Evolutionary conservation across 176 grass and related monocot genomes (phyloP).

Genomic region (Zea mays): Zm-B73-REFERENCE-NAM-5.0 NC_050101.1:157505001-157505500

Average conservation of each 20-base stretch:
- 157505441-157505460: constrained; percentile 54
- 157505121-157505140: constrained; percentile 69
- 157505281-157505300: constrained; percentile 54
- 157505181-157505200: constrained; percentile 55
- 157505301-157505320: constrained; percentile 70
- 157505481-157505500: constrained; percentile 67
- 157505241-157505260: constrained; percentile 95
- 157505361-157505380: constrained; percentile 67
- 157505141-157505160: constrained; percentile 52
- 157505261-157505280: constrained; percentile 86
- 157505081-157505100: constrained; percentile 54
- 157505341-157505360: constrained; percentile 56
- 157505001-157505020: constrained; percentile 67
- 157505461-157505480: constrained; percentile 53
- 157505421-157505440: constrained; percentile 63
- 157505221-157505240: constrained; percentile 43
- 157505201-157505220: constrained; percentile 44
- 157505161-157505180: constrained; percentile 51
- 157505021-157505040: constrained; percentile 55
- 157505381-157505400: constrained; percentile 42
- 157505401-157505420: constrained; percentile 61
- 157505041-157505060: constrained; percentile 48
- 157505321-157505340: constrained; percentile 97
- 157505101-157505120: constrained; percentile 57
- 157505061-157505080: constrained; percentile 56